These are phyloP conservation scores for Climacium dendroides DNA, from an alignment of 225 moss, liverwort and hornwort species.

Conservation along the genomic window DNA sequence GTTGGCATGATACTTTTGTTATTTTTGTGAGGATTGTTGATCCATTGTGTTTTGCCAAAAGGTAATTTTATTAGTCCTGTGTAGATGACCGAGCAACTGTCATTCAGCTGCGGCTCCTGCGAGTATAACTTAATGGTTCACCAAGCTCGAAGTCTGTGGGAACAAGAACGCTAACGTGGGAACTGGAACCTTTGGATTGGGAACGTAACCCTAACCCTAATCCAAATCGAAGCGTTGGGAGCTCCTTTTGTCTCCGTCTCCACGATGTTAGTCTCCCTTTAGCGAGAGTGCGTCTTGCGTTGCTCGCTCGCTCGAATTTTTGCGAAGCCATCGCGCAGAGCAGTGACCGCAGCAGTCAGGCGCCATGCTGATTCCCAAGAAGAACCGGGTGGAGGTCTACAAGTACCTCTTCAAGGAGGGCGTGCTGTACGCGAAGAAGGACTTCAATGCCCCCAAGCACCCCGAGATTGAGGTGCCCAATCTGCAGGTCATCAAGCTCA, in stretches of 20 bases:
- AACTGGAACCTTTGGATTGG: neutral
- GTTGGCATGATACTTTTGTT: too few relatives aligned
- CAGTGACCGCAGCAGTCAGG: neutral
- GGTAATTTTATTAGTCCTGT: too few relatives aligned
- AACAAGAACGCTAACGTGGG: neutral
- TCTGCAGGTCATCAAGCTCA: slow-evolving; percentile 56
- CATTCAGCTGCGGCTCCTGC: too few relatives aligned
- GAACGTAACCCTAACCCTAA: slow-evolving; percentile 14
- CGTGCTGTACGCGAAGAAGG: slow-evolving; percentile 50
- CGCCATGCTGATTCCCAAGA: slow-evolving; percentile 45
- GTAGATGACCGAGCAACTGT: too few relatives aligned
- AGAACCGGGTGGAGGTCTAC: slow-evolving; percentile 52
- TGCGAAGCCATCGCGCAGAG: neutral
- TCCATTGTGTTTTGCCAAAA: too few relatives aligned
- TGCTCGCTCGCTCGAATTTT: neutral
- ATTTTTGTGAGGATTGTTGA: too few relatives aligned
- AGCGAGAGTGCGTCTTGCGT: neutral
- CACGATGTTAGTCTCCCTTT: neutral
- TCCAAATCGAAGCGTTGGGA: neutral
- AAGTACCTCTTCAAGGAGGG: slow-evolving; percentile 61
- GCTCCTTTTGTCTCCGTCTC: neutral
- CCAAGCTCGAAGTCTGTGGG: too few relatives aligned
- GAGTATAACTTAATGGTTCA: too few relatives aligned
- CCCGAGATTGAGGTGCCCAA: slow-evolving; percentile 55
- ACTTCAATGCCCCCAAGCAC: slow-evolving; percentile 52